Evolutionary conservation across 2,329 filamentous ascomycete species (phyloP).

Genomic region (Bipolaris bicolor): DNA sequence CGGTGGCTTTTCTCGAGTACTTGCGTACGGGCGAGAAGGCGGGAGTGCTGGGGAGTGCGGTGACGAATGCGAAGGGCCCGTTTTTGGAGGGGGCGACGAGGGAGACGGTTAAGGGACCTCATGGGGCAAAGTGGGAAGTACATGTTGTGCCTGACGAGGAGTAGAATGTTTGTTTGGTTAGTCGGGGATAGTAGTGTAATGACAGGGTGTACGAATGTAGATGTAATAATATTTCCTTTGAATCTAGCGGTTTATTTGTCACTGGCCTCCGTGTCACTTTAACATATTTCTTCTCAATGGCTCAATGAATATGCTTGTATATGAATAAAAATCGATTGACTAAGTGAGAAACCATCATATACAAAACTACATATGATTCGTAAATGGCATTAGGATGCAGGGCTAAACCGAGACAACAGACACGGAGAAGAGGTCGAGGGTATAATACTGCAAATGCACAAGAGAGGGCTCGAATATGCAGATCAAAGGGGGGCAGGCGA

Average conservation of each 20-base stretch:
- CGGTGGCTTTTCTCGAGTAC: constrained; percentile 64
- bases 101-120: constrained; percentile 2
- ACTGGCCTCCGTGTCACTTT: too few relatives aligned
- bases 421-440: background rate
- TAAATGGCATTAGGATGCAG: too few relatives aligned
- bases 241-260: too few relatives aligned
- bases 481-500: background rate
- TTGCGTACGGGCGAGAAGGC: constrained; percentile 48
- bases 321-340: too few relatives aligned
- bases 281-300: too few relatives aligned
- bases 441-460: background rate
- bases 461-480: background rate
- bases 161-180: background rate
- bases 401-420: too few relatives aligned
- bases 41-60: constrained; percentile 59
- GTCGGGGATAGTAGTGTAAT: background rate
- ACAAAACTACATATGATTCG: too few relatives aligned
- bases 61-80: constrained; percentile 45
- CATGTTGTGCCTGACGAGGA: constrained; percentile 4
- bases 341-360: too few relatives aligned
- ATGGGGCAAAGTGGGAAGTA: constrained; percentile 14
- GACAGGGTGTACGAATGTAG: background rate
- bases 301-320: too few relatives aligned
- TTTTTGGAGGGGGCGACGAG: constrained; percentile 1
- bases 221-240: too few relatives aligned